Evolutionary conservation across 1,139 yeast species (phyloP), one percentile per base, ranked within the genome.

Genomic region (Meyerozyma athensensis): DNA sequence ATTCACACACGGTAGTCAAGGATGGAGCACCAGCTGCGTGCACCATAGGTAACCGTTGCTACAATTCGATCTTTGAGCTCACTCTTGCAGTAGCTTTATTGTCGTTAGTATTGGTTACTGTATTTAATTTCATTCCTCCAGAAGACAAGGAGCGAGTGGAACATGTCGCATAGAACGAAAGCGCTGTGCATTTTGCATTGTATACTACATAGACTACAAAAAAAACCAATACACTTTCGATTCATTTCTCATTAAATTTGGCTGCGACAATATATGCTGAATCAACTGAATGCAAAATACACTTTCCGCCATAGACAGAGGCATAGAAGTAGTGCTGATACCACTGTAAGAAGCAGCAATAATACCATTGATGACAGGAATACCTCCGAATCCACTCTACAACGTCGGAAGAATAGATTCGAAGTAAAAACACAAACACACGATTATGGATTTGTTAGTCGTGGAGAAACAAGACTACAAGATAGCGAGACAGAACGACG

Each of bases 401-500:
- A 30, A 17, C 19, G 18, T 8, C 34, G 26, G 9, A 23, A 10
- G n/a, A 21, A 26, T 10, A 22, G 35, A 19, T 35, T 28, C 36
- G 23, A 26, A 24, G 10, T 14, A 23, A 22, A 13, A 14, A 8
- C 26, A 19, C 33, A 38, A 20, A 37, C 19, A 38, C 6, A 36
- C n/a, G 42, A 56, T 3, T 77, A 70, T 46, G 86, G 86, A 1
- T 61, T 70, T 33, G 57, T 76, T 2, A 78, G 85, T 45, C 59
- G 85, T 37, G 85, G 85, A 1, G 83, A 77, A 39, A 83, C 76
- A 43, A 53, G 54, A 36, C 57, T 79, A 19, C 79, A 73, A 43
- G 47, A 60, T n/a, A 73, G 72, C 46, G 54, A 54, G 10, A 40
- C 44, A 5, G 75, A 67, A 10, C 55, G 81, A 42, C 53, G 50